A percentile compares a stretch with the other conserved stretches of the same genome.
phyloP scores from a whole-genome alignment of 257 asterid species.

The Henckelia pumila region DNA sequence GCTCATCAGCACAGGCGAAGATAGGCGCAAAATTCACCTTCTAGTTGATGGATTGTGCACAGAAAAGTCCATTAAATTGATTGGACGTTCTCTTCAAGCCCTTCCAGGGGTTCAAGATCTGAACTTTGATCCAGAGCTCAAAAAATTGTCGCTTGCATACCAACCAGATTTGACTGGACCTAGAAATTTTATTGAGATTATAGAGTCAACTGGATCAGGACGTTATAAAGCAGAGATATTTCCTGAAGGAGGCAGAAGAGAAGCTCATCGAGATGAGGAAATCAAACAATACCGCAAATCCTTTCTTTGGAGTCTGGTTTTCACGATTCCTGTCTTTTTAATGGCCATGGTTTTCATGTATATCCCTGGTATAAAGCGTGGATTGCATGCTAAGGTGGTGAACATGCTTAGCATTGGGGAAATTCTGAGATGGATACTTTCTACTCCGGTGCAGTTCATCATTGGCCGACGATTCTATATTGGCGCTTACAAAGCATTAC shows the following conservation, averaged over 20 bases:
- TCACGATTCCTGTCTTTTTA: slow-evolving; percentile 56
- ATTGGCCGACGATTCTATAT: slow-evolving; percentile 61
- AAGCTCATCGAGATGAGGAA: slow-evolving; percentile 36
- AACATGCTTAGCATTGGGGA: slow-evolving; percentile 48
- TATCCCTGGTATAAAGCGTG: slow-evolving; percentile 45
- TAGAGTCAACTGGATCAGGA: slow-evolving; percentile 39
- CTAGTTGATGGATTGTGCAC: slow-evolving; percentile 37
- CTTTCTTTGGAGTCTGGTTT: slow-evolving; percentile 56
- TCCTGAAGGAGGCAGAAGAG: slow-evolving; percentile 40
- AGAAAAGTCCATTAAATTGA: slow-evolving; percentile 29
- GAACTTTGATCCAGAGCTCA: slow-evolving; percentile 26
- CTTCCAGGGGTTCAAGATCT: slow-evolving; percentile 46
- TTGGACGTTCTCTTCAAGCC: slow-evolving; percentile 35
- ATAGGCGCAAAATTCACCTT: slow-evolving; percentile 34
- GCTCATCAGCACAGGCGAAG: slow-evolving; percentile 42
- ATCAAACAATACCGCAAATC: slow-evolving; percentile 34
- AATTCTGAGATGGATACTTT: slow-evolving; percentile 44
- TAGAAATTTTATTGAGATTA: slow-evolving; percentile 39
- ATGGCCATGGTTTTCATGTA: slow-evolving; percentile 68
- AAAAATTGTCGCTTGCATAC: slow-evolving; percentile 38
- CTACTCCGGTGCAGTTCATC: slow-evolving; percentile 69
- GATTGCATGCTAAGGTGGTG: slow-evolving; percentile 39
- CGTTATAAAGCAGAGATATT: slow-evolving; percentile 37
- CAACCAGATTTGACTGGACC: slow-evolving; percentile 57
- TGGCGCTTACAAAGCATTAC: slow-evolving; percentile 52